Evolutionary conservation across 495 filamentous ascomycete genomes (phyloP).

Genomic region (Xylaria acuta): DNA sequence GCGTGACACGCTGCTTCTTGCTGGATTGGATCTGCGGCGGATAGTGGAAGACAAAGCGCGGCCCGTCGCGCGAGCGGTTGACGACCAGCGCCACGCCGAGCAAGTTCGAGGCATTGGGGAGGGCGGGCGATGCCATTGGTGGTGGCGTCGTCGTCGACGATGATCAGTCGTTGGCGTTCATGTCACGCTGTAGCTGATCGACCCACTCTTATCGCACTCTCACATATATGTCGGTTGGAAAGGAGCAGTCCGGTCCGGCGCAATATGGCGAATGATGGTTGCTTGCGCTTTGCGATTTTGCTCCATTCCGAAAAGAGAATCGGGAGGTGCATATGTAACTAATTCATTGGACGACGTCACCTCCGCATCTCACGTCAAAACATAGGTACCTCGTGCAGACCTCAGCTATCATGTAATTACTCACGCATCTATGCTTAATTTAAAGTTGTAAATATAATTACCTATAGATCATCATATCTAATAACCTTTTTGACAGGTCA

Average conservation of each 20-base stretch:
- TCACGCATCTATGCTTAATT: neutral
- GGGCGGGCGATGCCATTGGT: conserved; percentile 52
- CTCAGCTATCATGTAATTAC: neutral
- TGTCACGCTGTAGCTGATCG: conserved; percentile 12
- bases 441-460: neutral
- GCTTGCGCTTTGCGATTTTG: neutral
- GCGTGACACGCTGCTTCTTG: conserved; percentile 36
- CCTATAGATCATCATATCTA: neutral
- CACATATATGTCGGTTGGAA: too few relatives aligned
- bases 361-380: neutral
- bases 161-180: conserved; percentile 2
- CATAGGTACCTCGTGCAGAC: neutral
- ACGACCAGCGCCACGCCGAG: conserved; percentile 84
- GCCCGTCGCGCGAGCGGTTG: conserved; percentile 79
- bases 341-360: neutral
- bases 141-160: neutral
- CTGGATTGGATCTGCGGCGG: conserved; percentile 56
- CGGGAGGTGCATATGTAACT: neutral
- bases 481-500: neutral
- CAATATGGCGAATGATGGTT: neutral
- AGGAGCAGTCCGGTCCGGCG: too few relatives aligned
- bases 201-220: conserved; percentile 9
- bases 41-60: conserved; percentile 90
- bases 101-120: conserved; percentile 57
- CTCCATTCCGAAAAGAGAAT: neutral